Conservation (phyloP, 352 stramenopile species). For the Pythium rhizo-oryzae region DNA sequence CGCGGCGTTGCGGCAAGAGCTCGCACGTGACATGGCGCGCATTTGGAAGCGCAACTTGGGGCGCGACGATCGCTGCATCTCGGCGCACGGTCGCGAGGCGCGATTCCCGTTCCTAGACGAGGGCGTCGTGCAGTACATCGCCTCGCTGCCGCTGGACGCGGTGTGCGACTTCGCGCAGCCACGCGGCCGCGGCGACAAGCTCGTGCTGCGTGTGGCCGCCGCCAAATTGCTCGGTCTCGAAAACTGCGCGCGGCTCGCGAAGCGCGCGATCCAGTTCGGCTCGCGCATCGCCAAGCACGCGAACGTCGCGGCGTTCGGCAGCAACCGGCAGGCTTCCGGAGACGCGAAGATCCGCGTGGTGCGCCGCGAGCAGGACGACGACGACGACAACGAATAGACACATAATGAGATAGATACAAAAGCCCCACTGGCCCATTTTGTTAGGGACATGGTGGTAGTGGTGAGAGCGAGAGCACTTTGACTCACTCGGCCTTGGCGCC, state of each 20-base stretch:
- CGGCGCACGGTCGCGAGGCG: slow-evolving; percentile 91
- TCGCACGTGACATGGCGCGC: slow-evolving; percentile 87
- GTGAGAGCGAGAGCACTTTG: not conserved
- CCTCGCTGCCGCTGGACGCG: slow-evolving; percentile 57
- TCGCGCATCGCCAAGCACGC: slow-evolving; percentile 81
- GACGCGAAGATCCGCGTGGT: slow-evolving; percentile 25
- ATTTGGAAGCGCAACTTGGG: slow-evolving; percentile 97
- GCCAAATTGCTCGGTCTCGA: slow-evolving; percentile 6
- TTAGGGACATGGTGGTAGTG: not conserved
- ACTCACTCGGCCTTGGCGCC: slow-evolving; percentile 33
- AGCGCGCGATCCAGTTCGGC: slow-evolving; percentile 96
- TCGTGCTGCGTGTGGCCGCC: slow-evolving; percentile 85
- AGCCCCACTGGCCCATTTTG: not conserved
- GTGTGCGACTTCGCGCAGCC: slow-evolving; percentile 82
- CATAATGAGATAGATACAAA: not conserved
- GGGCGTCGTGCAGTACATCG: slow-evolving; percentile 81
- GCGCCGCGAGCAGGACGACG: slow-evolving; percentile 7
- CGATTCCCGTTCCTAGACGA: slow-evolving; percentile 97
- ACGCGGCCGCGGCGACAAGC: slow-evolving; percentile 91
- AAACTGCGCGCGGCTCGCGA: slow-evolving; percentile 77
- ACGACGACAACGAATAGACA: slow-evolving; percentile 12
- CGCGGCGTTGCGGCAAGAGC: slow-evolving; percentile 70
- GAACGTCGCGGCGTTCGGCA: slow-evolving; percentile 47
- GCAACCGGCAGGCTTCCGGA: slow-evolving; percentile 56
- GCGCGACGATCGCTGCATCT: slow-evolving; percentile 94